Base-by-base conservation (phyloP, 2,329 filamentous ascomycete species). In the Nannizzia gypsea region DNA sequence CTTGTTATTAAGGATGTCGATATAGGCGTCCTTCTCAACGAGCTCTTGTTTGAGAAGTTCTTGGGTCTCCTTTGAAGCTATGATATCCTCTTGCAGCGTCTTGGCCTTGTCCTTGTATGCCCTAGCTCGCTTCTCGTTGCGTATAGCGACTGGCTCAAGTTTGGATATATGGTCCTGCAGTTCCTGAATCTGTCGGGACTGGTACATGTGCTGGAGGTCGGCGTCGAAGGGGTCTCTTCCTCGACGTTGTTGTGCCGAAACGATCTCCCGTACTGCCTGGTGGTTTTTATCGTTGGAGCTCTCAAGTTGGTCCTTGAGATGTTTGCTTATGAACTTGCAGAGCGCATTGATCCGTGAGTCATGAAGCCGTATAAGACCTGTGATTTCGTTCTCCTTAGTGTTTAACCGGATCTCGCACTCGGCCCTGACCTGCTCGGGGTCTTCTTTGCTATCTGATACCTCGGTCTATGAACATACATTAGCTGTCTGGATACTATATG, bases 71-170 rank as follows among this genome's bases (percentile, higher is more conserved):
- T 74, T 77, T 67, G 78, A 79, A 15, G 74, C 74, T 57, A 71
- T 73, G 58, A 78, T 71, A 58, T 80, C 77, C 31, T 78, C 71
- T 64, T 78, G 79, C 68, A 77, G 78, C 56, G 76, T 70, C 24
- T 78, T 73, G 59, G 78, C 78, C 55, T 79, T 77, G n/a, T 73
- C 66, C 36, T 78, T 68, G 58, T 77, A 76, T 62, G 74, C 72
- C 28, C 73, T 70, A 11, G 76, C 38, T 24, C 28, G 36, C 60
- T 64, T 64, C 38, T 60, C 52, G 28, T 64, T 56, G 22, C 31
- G 56, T 9, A 54, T 59, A 13, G 56, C 54, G 9, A 58, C 15
- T 28, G 56, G 24, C 20, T 62, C 60, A 22, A 63, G 58, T n/a
- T 62, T 52, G 4, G 28, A 40, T 9, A 59, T 59, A 31, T 54